Base-by-base conservation (phyloP, 192 early-diverging fungal genomes). In the Coemansia umbellata region DNA sequence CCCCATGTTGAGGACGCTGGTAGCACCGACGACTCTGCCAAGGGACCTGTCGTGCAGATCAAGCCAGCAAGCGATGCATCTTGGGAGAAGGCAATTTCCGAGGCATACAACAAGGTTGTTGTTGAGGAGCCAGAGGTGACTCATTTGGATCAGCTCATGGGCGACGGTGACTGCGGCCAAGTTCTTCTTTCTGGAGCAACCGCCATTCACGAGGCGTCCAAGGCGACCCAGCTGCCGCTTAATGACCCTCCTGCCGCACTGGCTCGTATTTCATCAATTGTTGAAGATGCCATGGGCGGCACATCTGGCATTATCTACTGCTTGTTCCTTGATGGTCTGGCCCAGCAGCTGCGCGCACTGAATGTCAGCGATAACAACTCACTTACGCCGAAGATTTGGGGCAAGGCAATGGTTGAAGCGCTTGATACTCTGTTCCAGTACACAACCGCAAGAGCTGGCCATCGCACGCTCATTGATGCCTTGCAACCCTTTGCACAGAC, bases 111-210 rank as follows among this genome's bases (percentile, higher is more conserved):
- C 35, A 79, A 50, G 15, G 81, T 81, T 0, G 81, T 82, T 23
- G 58, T 31, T 2, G 63, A 53, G 9, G 74, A 78, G 73, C 81
- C 90, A 2, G 55, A 80, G 11, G 71, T 92, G 28, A 91, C 88
- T 3, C 56, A 65, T 26, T 80, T 83, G 30, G 91, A 93, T 49
- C 81, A 81, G 44, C 60, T 91, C 48, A 73, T 84, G 50, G 91
- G 91, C 19, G 91, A 93, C 54, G 91, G 91, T 13, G 91, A 92
- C 63, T 93, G 89, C 55, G 91, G 91, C 13, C 62, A 82, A 13
- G 86, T 86, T 9, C 63, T 92, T 31, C 69, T 80, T 13, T 66
- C 78, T 4, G 89, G 88, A 11, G 87, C 83, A 14, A 78, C 69
- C n/a, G 82, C 82, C 27, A 74, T 89, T 43, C 60, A 61, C 36